These are phyloP conservation scores for Escallonia herrerae DNA, from an alignment of 129 eudicot genomes.

Conservation along the genomic window DNA sequence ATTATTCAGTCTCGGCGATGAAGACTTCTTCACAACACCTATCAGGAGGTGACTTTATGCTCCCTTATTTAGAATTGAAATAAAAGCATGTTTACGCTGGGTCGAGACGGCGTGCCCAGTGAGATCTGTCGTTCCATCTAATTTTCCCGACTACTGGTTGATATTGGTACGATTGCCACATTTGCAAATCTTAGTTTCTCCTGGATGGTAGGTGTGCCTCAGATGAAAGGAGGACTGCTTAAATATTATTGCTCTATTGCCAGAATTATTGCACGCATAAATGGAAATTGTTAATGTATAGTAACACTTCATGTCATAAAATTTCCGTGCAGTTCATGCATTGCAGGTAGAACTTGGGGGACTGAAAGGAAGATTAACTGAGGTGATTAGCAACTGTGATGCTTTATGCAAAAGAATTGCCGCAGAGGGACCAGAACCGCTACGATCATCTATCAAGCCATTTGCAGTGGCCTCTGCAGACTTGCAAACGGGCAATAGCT, in stretches of 20 bases:
- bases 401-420: conserved; percentile 70
- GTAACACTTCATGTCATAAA: not conserved
- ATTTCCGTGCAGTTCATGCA: conserved; percentile 53
- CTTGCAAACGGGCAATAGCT: conserved; percentile 12
- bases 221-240: not conserved
- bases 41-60: conserved; percentile 52
- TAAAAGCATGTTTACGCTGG: too few species aligned
- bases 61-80: not conserved
- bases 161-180: too few species aligned
- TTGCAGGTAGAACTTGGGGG: conserved; percentile 89
- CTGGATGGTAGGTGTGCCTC: not conserved
- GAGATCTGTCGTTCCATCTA: too few species aligned
- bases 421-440: conserved; percentile 69
- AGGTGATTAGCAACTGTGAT: conserved; percentile 83
- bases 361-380: conserved; percentile 80
- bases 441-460: conserved; percentile 61
- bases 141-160: too few species aligned
- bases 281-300: too few species aligned
- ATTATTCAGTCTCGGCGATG: conserved; percentile 80
- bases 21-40: conserved; percentile 64
- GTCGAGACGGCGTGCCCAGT: too few species aligned
- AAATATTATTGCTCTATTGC: too few species aligned
- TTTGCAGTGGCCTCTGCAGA: conserved; percentile 44
- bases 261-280: too few species aligned
- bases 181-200: too few species aligned